Evolutionary conservation across 345 rosid species (phyloP).

Genomic region (Aquilaria malaccensis): DNA sequence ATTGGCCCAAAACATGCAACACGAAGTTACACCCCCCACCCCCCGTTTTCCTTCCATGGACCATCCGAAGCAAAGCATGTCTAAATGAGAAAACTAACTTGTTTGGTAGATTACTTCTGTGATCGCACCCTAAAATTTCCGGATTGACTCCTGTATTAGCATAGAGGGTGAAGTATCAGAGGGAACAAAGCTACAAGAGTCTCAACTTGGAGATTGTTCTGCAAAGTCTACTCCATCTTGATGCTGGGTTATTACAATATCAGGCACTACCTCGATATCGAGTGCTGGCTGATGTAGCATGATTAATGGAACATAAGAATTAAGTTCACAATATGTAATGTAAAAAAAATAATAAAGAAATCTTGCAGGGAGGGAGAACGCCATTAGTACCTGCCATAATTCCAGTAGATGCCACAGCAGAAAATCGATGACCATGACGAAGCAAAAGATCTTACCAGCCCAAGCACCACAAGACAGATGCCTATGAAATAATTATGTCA

Average conservation of each 20-base stretch:
- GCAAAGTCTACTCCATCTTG: slow-evolving; percentile 14
- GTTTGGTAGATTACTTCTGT: no score
- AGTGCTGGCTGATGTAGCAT: slow-evolving; percentile 51
- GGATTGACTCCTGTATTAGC: no score
- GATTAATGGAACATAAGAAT: background rate
- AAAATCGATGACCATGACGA: slow-evolving; percentile 87
- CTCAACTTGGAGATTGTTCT: no score
- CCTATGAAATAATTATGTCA: slow-evolving; percentile 23
- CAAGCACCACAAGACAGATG: slow-evolving; percentile 87
- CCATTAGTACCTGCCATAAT: slow-evolving; percentile 44
- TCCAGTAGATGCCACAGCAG: slow-evolving; percentile 65
- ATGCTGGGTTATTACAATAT: slow-evolving; percentile 19
- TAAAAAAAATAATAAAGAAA: background rate
- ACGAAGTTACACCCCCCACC: no score
- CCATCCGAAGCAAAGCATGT: no score
- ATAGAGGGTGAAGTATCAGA: no score
- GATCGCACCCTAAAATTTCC: no score
- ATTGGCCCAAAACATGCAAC: no score
- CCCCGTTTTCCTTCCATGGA: no score
- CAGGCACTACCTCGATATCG: slow-evolving; percentile 74
- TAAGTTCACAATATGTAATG: background rate
- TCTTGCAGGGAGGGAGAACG: background rate
- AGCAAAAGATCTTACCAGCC: slow-evolving; percentile 91
- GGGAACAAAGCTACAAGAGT: no score
- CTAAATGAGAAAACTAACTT: no score